Evolutionary conservation across 2,329 filamentous ascomycete species (phyloP).

Genomic region (Harringtonia aguacate): DNA sequence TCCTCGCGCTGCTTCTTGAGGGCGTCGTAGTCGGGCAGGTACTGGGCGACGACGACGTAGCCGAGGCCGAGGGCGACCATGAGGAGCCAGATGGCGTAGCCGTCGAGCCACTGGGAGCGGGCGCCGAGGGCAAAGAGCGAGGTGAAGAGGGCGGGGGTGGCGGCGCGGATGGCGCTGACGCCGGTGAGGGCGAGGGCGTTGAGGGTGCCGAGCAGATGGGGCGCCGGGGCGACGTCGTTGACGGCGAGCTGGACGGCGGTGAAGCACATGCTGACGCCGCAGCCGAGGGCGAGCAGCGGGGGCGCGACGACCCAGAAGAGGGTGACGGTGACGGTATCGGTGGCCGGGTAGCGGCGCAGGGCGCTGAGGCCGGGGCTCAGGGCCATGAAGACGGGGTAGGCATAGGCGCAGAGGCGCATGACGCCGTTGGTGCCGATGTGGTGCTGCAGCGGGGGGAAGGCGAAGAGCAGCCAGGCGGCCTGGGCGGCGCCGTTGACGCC

Average conservation of each 20-base stretch:
- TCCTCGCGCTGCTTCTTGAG: slow-evolving; percentile 9
- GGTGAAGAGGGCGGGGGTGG: slow-evolving; percentile 55
- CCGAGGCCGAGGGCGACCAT: slow-evolving; percentile 28
- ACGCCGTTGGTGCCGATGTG: slow-evolving; percentile 57
- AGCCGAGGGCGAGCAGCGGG: slow-evolving; percentile 38
- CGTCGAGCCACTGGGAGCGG: slow-evolving; percentile 46
- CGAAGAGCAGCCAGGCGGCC: slow-evolving; percentile 58
- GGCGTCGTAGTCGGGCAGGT: slow-evolving; percentile 24
- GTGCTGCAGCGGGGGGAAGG: slow-evolving; percentile 58
- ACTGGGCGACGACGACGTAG: slow-evolving; percentile 20
- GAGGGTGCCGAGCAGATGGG: slow-evolving; percentile 54
- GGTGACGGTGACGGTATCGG: slow-evolving; percentile 23
- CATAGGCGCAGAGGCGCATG: slow-evolving; percentile 43
- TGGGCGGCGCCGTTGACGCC: slow-evolving; percentile 54
- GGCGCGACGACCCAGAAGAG: slow-evolving; percentile 48
- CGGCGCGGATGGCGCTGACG: slow-evolving; percentile 48
- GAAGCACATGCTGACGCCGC: slow-evolving; percentile 57
- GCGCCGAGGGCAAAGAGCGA: slow-evolving; percentile 60
- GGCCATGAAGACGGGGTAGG: slow-evolving; percentile 56
- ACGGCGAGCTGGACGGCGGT: slow-evolving; percentile 62
- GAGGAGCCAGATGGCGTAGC: slow-evolving; percentile 57
- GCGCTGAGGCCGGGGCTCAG: slow-evolving; percentile 42
- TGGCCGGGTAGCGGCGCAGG: slow-evolving; percentile 36
- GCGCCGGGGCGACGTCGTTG: slow-evolving; percentile 61
- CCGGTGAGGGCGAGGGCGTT: slow-evolving; percentile 59